phyloP scores from a whole-genome alignment of 192 early-diverging fungal species.

The Linnemannia hyalina region DNA sequence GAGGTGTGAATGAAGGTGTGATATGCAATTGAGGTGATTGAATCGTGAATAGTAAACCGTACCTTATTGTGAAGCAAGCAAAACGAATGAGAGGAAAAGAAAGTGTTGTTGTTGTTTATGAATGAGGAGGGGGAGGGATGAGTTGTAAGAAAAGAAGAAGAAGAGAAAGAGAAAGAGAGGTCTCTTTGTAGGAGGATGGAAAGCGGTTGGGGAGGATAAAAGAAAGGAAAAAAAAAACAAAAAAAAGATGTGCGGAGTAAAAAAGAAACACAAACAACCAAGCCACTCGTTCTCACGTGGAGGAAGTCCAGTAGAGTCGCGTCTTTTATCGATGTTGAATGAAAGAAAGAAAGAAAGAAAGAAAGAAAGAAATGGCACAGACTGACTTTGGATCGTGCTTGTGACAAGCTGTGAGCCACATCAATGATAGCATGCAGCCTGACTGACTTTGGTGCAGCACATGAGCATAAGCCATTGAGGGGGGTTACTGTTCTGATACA shows the following conservation, averaged over 20 bases:
- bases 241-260: conserved; percentile 2
- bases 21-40: background rate
- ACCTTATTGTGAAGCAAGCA: conserved; percentile 1
- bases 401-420: no score
- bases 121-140: background rate
- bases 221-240: conserved; percentile 1
- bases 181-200: background rate
- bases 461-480: no score
- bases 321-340: background rate
- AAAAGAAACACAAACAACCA: background rate
- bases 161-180: background rate
- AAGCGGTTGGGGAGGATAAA: no score
- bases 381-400: no score
- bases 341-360: no score
- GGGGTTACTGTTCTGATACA: no score
- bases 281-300: conserved; percentile 4
- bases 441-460: no score
- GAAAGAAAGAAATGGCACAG: no score
- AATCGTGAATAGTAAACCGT: background rate
- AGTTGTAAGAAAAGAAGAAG: background rate
- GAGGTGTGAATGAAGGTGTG: background rate
- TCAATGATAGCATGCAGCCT: no score
- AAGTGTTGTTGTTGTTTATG: no score
- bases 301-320: conserved; percentile 4
- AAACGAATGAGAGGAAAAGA: no score